Evolutionary conservation across 2,329 filamentous ascomycete species (phyloP).

Genomic region (Hypoxylon sp.): DNA sequence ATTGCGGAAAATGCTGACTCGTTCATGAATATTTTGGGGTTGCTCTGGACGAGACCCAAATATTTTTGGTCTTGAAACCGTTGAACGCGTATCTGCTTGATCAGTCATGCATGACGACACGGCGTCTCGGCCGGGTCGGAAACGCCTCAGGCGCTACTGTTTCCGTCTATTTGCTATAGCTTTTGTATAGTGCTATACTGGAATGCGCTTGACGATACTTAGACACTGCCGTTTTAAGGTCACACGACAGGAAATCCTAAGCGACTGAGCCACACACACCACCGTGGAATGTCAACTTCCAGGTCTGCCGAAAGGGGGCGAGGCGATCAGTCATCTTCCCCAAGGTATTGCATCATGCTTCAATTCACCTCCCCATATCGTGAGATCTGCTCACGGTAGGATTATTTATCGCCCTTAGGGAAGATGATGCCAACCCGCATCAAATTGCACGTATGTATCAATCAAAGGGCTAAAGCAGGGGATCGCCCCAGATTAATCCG

Average conservation of each 20-base stretch:
- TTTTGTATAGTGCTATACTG: constrained; percentile 26
- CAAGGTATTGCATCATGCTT: constrained; percentile 52
- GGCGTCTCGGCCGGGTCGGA: constrained; percentile 34
- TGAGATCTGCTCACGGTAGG: constrained; percentile 41
- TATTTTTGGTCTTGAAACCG: constrained; percentile 42
- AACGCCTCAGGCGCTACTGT: constrained; percentile 32
- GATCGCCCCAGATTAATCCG: constrained; percentile 39
- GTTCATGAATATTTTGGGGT: constrained; percentile 28
- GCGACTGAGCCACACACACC: constrained; percentile 38
- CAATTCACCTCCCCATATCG: constrained; percentile 38
- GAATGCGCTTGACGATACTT: constrained; percentile 37
- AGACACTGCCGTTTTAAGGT: constrained; percentile 49
- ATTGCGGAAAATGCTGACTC: constrained; percentile 37
- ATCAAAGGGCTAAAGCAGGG: constrained; percentile 31
- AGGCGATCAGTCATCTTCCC: constrained; percentile 47
- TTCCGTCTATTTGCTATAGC: constrained; percentile 27
- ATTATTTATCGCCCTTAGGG: constrained; percentile 25
- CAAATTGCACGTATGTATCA: constrained; percentile 30
- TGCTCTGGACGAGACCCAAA: constrained; percentile 37
- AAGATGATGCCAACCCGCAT: constrained; percentile 51
- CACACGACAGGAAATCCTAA: constrained; percentile 46
- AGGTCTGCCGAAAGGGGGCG: constrained; percentile 50
- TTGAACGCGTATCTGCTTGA: constrained; percentile 41
- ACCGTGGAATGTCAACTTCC: constrained; percentile 50
- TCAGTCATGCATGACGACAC: constrained; percentile 41